Base-by-base conservation (phyloP, 1,284 basidiomycete species). In the Rhodotorula sp. region DNA sequence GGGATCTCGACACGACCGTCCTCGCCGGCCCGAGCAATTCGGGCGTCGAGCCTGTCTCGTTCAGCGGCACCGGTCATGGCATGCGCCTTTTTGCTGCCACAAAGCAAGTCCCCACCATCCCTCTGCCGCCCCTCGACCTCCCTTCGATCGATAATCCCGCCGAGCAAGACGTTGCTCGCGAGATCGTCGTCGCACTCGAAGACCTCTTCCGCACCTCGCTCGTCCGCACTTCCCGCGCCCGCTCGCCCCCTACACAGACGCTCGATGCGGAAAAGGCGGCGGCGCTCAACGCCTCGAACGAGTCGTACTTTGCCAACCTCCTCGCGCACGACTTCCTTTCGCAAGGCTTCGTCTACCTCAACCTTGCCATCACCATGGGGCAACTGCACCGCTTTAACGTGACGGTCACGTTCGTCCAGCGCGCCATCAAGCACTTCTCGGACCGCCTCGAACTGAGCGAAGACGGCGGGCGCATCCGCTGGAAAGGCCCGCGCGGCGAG, bases 351-450 rank as follows among this genome's bases (percentile, higher is more conserved):
- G 66, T 69, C 56, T 76, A 74, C 64, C 72, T 76, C 54, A 76
- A 76, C 68, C 70, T 76, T 54, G 72, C 65, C 34, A 53, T 68
- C 58, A 74, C 72, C 23, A 76, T 76, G 74, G 67, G 68, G 14
- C 63, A 68, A 52, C 45, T 72, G 7, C 66, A 72, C 45, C 62
- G 68, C 10, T 74, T 70, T 66, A 70, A 41, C 49, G 73, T 74
- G 57, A 76, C 74, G 12, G 48, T 72, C 49, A 45, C 56, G 25
- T 76, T 74, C 64, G 66, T 76, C 25, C 72, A 72, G 56, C 64
- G 64, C 7, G 70, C 74, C 10, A 34, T 76, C 21, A 54, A 64
- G 16, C 61, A 71, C 13, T 68, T 61, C 61, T 76, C 74, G 49
- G 45, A 48, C 10, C 63, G 58, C 25, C 63, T 76, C 49, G 73